A percentile compares a stretch with the other conserved stretches of the same genome.
Conservation (phyloP, 2,329 filamentous ascomycete genomes). For the Pseudonectria foliicola region DNA sequence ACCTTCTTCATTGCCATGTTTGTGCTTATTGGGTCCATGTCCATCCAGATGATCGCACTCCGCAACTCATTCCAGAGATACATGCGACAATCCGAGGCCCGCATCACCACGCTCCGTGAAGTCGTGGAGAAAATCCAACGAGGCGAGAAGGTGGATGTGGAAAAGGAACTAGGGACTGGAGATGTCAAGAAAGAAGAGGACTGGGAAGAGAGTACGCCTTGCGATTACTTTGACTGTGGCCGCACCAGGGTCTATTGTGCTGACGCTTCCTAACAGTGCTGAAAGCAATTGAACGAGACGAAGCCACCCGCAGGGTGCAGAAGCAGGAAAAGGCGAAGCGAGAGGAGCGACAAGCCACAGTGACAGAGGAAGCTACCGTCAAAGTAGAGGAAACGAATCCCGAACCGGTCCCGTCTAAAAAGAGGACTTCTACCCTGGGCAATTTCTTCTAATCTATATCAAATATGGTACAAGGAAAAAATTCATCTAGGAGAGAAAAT, state of each 20-base stretch:
- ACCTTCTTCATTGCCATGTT: conserved; percentile 79
- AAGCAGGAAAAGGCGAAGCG: conserved; percentile 33
- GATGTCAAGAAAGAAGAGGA: conserved; percentile 67
- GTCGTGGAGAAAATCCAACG: conserved; percentile 62
- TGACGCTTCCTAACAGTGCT: conserved; percentile 43
- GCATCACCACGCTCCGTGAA: conserved; percentile 69
- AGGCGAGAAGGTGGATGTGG: conserved; percentile 78
- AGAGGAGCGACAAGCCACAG: conserved; percentile 13
- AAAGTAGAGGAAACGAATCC: conserved; percentile 7
- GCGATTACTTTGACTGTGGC: neutral
- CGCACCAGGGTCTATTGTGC: neutral
- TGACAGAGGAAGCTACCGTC: conserved; percentile 2
- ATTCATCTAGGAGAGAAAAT: conserved; percentile 49
- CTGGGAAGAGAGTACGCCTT: conserved; percentile 72
- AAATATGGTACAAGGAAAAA: conserved; percentile 11
- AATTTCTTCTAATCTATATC: conserved; percentile 41
- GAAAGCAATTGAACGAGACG: conserved; percentile 59
- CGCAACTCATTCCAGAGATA: conserved; percentile 69
- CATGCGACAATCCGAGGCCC: conserved; percentile 68
- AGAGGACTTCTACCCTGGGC: conserved; percentile 30
- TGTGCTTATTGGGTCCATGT: conserved; percentile 86
- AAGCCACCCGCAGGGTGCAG: conserved; percentile 42
- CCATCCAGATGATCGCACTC: conserved; percentile 83
- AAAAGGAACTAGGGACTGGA: conserved; percentile 71
- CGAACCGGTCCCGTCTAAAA: conserved; percentile 18